A percentile compares a stretch with the other conserved stretches of the same genome.
These are phyloP conservation scores for Croton setiger DNA, from an alignment of 441 rosid species.

Conservation along the genomic window DNA sequence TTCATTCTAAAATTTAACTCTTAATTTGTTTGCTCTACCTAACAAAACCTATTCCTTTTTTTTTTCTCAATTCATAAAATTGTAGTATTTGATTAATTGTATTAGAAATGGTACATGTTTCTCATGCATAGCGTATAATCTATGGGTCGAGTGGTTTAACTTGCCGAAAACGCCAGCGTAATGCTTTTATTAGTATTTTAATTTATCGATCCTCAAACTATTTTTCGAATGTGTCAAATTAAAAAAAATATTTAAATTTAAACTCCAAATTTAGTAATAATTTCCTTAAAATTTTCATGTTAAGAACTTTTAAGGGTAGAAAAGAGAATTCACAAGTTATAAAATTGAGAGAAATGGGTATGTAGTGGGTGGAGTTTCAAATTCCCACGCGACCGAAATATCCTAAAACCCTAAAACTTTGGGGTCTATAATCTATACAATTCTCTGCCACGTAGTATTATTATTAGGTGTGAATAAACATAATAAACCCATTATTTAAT, in stretches of 20 bases:
- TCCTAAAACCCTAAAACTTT: constrained; percentile 7
- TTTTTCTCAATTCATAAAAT: not conserved
- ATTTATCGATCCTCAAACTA: too few species aligned
- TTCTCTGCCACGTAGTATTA: constrained; percentile 10
- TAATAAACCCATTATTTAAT: not conserved
- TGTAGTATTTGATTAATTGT: too few species aligned
- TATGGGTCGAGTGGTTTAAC: too few species aligned
- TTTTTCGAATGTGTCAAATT: too few species aligned
- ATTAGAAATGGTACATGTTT: too few species aligned
- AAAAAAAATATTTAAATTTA: too few species aligned
- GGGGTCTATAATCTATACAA: constrained; percentile 8
- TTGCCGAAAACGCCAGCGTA: too few species aligned
- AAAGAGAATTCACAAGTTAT: not conserved
- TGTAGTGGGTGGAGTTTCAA: not conserved
- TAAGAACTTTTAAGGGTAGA: not conserved
- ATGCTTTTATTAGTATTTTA: too few species aligned
- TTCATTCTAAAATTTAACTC: not conserved
- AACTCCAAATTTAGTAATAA: too few species aligned
- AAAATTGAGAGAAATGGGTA: too few species aligned
- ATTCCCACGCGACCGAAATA: constrained; percentile 25
- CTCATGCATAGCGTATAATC: too few species aligned
- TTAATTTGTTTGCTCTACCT: not conserved
- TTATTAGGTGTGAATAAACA: not conserved
- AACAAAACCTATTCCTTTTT: not conserved
- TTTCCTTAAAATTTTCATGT: too few species aligned